phyloP scores from a whole-genome alignment of 805 yeast species.

The Barnettozyma siamensis region DNA sequence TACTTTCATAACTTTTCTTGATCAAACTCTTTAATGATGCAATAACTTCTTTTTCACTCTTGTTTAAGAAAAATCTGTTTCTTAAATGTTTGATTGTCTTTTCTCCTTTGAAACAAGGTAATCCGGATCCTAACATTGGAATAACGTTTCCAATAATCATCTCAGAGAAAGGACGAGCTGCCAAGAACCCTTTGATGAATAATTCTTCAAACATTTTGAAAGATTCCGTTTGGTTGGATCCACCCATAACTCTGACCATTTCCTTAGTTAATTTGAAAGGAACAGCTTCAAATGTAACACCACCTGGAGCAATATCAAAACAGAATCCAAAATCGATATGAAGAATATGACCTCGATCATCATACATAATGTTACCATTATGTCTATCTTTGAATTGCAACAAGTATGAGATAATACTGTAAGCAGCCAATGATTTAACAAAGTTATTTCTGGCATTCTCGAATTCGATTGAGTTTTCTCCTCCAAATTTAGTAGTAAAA shows the following conservation, averaged over 20 bases:
- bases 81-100: slow-evolving; percentile 75
- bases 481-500: slow-evolving; percentile 87
- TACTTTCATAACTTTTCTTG: slow-evolving; percentile 75
- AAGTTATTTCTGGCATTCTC: slow-evolving; percentile 90
- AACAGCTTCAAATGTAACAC: slow-evolving; percentile 96
- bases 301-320: slow-evolving; percentile 98
- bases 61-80: slow-evolving; percentile 73
- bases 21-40: slow-evolving; percentile 68
- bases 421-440: slow-evolving; percentile 90
- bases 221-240: slow-evolving; percentile 75
- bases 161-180: slow-evolving; percentile 84
- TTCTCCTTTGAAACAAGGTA: slow-evolving; percentile 88
- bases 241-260: slow-evolving; percentile 97
- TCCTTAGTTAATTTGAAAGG: slow-evolving; percentile 95
- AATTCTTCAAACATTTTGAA: slow-evolving; percentile 92
- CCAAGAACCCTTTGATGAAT: slow-evolving; percentile 86
- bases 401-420: slow-evolving; percentile 83
- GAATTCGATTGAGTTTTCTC: slow-evolving; percentile 84
- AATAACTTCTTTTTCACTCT: slow-evolving; percentile 83
- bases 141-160: slow-evolving; percentile 75
- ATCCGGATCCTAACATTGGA: slow-evolving; percentile 93
- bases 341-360: slow-evolving; percentile 87
- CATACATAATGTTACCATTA: slow-evolving; percentile 96
- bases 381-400: slow-evolving; percentile 96
- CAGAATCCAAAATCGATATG: slow-evolving; percentile 99